Conservation (phyloP, 805 yeast genomes). For the Lipomyces oligophaga region DNA sequence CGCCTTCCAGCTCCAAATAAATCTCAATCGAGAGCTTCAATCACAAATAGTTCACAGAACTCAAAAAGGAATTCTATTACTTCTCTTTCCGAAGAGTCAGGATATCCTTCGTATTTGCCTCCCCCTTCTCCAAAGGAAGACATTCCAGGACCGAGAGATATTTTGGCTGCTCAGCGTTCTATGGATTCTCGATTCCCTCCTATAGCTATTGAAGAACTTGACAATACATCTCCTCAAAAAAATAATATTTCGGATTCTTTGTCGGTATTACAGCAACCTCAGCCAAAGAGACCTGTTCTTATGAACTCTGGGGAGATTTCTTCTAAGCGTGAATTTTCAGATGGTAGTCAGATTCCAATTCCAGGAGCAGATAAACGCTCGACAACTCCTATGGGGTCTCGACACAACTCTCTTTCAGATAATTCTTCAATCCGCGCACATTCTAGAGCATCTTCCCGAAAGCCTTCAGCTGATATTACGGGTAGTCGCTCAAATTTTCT, state of each 20-base stretch:
- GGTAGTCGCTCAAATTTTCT: conserved; percentile 1
- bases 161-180: too few species aligned
- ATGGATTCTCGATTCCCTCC: too few species aligned
- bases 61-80: neutral
- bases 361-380: too few species aligned
- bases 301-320: neutral
- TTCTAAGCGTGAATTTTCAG: conserved; percentile 9
- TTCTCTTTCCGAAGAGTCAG: conserved; percentile 12
- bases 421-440: too few species aligned
- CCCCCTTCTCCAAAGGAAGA: conserved; percentile 14
- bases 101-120: conserved; percentile 16
- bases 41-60: conserved; percentile 2
- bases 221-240: too few species aligned
- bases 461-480: conserved; percentile 16
- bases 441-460: conserved; percentile 17
- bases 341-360: too few species aligned
- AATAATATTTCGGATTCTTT: too few species aligned
- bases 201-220: too few species aligned
- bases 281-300: conserved; percentile 6
- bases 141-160: too few species aligned
- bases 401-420: neutral
- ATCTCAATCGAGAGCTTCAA: too few species aligned
- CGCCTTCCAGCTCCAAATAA: conserved; percentile 26
- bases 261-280: conserved; percentile 21
- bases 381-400: neutral